Evolutionary conservation across 495 filamentous ascomycete species (phyloP), one percentile per base, ranked within the genome.

Genomic region (Eremomyces bilateralis): DNA sequence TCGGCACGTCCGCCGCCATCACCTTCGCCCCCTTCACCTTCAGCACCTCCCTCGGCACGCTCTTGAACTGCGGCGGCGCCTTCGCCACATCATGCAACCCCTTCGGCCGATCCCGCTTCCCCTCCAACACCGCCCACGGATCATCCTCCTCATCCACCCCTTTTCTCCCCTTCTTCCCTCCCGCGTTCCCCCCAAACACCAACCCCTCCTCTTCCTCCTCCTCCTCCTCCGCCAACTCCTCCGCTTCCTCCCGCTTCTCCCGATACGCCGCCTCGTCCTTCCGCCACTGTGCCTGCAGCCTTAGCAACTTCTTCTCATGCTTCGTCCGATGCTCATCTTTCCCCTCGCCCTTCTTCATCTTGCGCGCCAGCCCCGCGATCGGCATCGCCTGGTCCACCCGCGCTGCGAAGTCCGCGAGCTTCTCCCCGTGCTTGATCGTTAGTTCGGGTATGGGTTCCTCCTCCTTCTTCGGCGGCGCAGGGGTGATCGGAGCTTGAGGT

Each of bases 371-470:
- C 0, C 62, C 65, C 13, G 69, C 56, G 6, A 97, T 51, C 0
- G 88, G 88, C 16, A 97, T 56, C 1, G 79, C 74, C 19, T 79
- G 76, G 46, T 95, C 75, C 4, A 97, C 88, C 4, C 88, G 71
- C 25, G 78, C 73, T 2, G 69, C 58, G 50, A 91, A 97, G 37
- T 88, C 79, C 1, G 69, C 70, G 38, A 97, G 59, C 18, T 65
- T 63, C 53, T 97, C 88, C 15, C 79, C 77, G 0, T 83, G 81
- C 8, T 67, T 59, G 33, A 97, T 93, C 31, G 63, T 78, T 3
- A 68, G 76, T 1, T 66, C 42, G 4, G 55, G 49, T 19, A 28
- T 19, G 18, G 30, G 11, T 18, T 40, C 24, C 20, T 46, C 35
- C 4, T 48, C 30, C 0, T 34, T 30, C 20, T 37, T 39, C 34